Conservation (phyloP, 805 yeast genomes). For the Barnettozyma pratensis region DNA sequence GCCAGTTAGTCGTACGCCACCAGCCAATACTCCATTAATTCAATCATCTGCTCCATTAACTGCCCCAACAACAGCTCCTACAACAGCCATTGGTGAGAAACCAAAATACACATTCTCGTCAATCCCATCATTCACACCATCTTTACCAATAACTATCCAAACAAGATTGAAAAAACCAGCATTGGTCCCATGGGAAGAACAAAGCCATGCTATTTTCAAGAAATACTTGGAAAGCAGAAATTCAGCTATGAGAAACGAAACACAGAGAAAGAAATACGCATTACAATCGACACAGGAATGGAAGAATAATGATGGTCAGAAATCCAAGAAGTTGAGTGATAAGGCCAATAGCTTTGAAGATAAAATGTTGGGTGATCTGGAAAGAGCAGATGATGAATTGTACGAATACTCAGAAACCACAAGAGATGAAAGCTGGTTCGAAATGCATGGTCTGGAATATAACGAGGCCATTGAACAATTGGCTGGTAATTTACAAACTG, state of each 20-base stretch:
- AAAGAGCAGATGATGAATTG: constrained; percentile 24
- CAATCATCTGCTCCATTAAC: background rate
- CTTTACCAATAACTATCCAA: constrained; percentile 9
- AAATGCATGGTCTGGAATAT: constrained; percentile 25
- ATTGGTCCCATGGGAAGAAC: constrained; percentile 21
- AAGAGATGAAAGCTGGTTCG: constrained; percentile 23
- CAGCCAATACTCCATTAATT: too few species aligned
- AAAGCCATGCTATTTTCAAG: constrained; percentile 7
- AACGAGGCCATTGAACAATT: constrained; percentile 24
- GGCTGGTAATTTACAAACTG: constrained; percentile 8
- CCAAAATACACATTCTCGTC: constrained; percentile 2
- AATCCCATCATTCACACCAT: constrained; percentile 4
- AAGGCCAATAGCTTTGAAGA: constrained; percentile 21
- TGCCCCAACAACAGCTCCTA: background rate
- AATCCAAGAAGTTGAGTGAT: constrained; percentile 24
- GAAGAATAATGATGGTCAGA: constrained; percentile 20
- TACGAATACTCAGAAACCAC: constrained; percentile 17
- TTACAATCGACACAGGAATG: constrained; percentile 24
- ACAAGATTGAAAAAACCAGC: constrained; percentile 20
- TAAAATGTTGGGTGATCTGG: constrained; percentile 16
- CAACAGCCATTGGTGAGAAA: background rate
- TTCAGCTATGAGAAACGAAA: constrained; percentile 19
- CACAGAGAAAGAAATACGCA: constrained; percentile 23
- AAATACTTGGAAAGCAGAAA: constrained; percentile 13
- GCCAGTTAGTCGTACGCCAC: too few species aligned